A percentile compares a stretch with the other conserved stretches of the same genome.
phyloP scores from a whole-genome alignment of 306 rosid genomes.

The Prunus dulcis region DNA sequence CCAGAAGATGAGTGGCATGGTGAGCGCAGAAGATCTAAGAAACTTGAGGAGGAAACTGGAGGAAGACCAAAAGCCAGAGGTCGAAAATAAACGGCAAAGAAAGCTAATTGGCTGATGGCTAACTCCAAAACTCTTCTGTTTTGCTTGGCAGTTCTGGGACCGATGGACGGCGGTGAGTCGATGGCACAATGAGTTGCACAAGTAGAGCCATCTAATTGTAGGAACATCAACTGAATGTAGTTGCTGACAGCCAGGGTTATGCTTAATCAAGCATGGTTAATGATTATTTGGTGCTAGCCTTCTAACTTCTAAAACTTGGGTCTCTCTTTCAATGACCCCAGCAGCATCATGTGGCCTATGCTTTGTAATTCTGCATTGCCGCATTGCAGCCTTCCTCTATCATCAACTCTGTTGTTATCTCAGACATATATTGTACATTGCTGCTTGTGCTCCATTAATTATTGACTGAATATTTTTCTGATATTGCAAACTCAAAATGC shows the following conservation, averaged over 20 bases:
- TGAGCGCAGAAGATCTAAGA: slow-evolving; percentile 61
- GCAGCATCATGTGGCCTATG: too few species aligned
- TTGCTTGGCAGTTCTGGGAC: neutral
- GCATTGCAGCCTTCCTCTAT: too few species aligned
- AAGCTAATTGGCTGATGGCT: slow-evolving; percentile 31
- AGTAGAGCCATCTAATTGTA: too few species aligned
- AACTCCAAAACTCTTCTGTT: neutral
- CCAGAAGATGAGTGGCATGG: slow-evolving; percentile 53
- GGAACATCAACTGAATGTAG: too few species aligned
- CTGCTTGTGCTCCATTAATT: too few species aligned
- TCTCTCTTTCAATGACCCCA: neutral
- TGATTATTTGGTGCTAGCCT: neutral
- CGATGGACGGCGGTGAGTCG: neutral
- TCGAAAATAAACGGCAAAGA: slow-evolving; percentile 45
- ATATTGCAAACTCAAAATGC: neutral
- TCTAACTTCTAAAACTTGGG: neutral
- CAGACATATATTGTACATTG: too few species aligned
- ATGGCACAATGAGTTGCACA: too few species aligned
- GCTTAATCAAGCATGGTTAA: too few species aligned
- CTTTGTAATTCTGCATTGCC: too few species aligned
- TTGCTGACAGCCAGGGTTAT: too few species aligned
- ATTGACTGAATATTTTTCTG: neutral
- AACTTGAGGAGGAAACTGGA: slow-evolving; percentile 51
- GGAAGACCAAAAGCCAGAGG: slow-evolving; percentile 36
- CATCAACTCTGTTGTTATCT: too few species aligned